Conservation (phyloP, 371 early-diverging fungal genomes). For the Mucor mucedo region DNA sequence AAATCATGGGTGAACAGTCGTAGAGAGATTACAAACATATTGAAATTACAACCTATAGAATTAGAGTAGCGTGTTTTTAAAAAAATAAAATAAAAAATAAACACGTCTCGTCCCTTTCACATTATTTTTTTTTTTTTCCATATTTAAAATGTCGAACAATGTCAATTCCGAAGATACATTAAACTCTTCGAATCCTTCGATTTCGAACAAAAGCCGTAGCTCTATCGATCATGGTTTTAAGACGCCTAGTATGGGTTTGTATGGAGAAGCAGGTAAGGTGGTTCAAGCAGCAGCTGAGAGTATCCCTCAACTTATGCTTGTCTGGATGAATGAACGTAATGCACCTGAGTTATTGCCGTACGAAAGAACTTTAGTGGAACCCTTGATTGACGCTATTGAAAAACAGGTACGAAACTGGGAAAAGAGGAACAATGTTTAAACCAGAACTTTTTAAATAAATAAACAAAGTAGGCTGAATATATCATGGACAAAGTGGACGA, state of each 20-base stretch:
- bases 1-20: slow-evolving; percentile 34
- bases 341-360: slow-evolving; percentile 79
- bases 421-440: not conserved
- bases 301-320: slow-evolving; percentile 44
- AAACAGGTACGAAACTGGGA: slow-evolving; percentile 54
- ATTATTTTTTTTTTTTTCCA: not conserved
- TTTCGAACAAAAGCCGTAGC: not conserved
- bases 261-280: slow-evolving; percentile 12
- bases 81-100: not conserved
- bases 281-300: not conserved
- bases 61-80: slow-evolving; percentile 10
- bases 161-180: not conserved
- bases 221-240: slow-evolving; percentile 6
- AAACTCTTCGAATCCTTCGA: slow-evolving; percentile 10
- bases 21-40: slow-evolving; percentile 33
- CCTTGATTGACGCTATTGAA: slow-evolving; percentile 66
- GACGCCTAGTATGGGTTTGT: not conserved
- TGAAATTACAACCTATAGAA: slow-evolving; percentile 26
- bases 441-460: not conserved
- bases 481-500: slow-evolving; percentile 27
- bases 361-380: slow-evolving; percentile 57
- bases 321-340: slow-evolving; percentile 82
- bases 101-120: not conserved
- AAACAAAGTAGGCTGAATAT: slow-evolving; percentile 13
- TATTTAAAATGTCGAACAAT: not conserved